These are phyloP conservation scores for Coccomyxa sp. DNA, from an alignment of 139 green algal genomes.

Conservation along the genomic window DNA sequence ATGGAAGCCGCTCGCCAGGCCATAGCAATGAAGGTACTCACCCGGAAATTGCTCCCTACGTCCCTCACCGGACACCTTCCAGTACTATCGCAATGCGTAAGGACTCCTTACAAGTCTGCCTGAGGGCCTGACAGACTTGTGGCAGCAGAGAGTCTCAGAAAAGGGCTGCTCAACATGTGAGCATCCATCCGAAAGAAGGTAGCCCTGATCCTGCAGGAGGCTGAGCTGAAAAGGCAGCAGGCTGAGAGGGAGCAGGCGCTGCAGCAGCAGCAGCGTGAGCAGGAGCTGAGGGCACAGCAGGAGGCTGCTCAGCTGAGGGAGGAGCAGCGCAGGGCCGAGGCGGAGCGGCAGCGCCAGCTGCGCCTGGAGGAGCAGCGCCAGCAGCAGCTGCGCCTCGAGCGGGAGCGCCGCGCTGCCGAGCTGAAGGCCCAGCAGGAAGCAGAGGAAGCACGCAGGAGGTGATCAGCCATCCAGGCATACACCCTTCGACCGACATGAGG, in stretches of 20 bases:
- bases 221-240: too few species aligned
- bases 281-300: background rate
- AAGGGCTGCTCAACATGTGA: too few species aligned
- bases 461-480: background rate
- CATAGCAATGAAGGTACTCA: too few species aligned
- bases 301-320: background rate
- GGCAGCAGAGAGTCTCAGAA: too few species aligned
- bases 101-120: background rate
- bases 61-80: too few species aligned
- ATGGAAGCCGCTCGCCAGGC: too few species aligned
- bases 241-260: background rate
- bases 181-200: background rate
- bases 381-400: background rate
- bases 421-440: background rate
- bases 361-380: background rate
- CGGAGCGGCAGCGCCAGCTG: background rate
- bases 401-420: background rate
- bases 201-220: background rate
- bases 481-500: background rate
- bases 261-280: background rate
- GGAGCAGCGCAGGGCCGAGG: background rate
- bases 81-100: too few species aligned
- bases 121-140: background rate
- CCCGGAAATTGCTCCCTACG: too few species aligned
- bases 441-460: slow-evolving; percentile 1